A percentile compares a stretch with the other conserved stretches of the same genome.
These are phyloP conservation scores for Cystofilobasidium capitatum DNA, from an alignment of 768 basidiomycete genomes.

Conservation along the genomic window DNA sequence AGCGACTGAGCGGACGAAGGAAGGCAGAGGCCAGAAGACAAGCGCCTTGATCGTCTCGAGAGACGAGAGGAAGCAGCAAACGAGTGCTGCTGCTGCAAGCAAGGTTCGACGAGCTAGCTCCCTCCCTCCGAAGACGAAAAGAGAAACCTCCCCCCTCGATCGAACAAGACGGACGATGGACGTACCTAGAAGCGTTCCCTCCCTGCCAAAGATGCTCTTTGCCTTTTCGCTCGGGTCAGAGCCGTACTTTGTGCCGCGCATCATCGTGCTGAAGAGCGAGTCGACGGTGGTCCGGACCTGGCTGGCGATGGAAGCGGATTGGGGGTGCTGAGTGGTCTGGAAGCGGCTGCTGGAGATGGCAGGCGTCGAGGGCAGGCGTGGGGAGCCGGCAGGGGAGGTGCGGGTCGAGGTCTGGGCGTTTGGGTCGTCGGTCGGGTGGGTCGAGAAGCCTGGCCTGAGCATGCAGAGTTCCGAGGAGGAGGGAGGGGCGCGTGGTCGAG, in stretches of 20 bases:
- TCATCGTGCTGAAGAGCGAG: constrained; percentile 4
- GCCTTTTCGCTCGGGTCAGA: constrained; percentile 1
- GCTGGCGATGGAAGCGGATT: not conserved
- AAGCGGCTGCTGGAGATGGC: not conserved
- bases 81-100: too few species aligned
- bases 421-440: too few species aligned
- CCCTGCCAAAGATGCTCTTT: constrained; percentile 10
- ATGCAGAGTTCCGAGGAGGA: too few species aligned
- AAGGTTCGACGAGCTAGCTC: not conserved
- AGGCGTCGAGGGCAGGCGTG: not conserved
- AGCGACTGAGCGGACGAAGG: not conserved
- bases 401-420: not conserved
- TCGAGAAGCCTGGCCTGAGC: too few species aligned
- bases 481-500: too few species aligned
- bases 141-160: not conserved
- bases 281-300: not conserved
- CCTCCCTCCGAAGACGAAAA: not conserved
- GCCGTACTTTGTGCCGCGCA: constrained; percentile 13
- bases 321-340: not conserved
- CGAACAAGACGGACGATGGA: not conserved
- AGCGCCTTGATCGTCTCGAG: not conserved
- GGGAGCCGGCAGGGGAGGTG: not conserved
- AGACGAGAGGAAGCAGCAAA: not conserved
- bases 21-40: not conserved
- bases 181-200: constrained; percentile 19